These are phyloP conservation scores for Calonectria fujianensis DNA, from an alignment of 2,329 filamentous ascomycete species.

Conservation along the genomic window DNA sequence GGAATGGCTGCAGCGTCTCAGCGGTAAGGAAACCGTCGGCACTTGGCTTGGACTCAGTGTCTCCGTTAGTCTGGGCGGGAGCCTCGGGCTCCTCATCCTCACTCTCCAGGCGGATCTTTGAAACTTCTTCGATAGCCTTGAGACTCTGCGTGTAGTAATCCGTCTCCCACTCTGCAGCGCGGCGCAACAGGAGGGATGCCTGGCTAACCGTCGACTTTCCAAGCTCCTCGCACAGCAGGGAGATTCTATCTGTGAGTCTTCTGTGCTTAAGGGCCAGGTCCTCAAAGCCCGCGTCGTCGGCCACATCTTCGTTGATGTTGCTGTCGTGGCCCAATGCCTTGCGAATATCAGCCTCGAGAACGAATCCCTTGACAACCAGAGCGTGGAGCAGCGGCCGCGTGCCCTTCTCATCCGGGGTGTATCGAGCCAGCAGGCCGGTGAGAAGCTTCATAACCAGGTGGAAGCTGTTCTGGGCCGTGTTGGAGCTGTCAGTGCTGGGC, in stretches of 20 bases:
- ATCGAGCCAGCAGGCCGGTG: conserved; percentile 8
- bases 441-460: conserved; percentile 10
- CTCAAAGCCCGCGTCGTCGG: conserved; percentile 6
- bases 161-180: conserved; percentile 17
- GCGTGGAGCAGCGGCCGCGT: not conserved
- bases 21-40: not conserved
- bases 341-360: not conserved
- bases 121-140: conserved; percentile 18
- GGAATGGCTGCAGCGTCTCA: conserved; percentile 2
- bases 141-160: conserved; percentile 15
- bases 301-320: not conserved
- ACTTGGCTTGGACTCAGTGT: not conserved
- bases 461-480: conserved; percentile 20
- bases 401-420: conserved; percentile 6
- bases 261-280: conserved; percentile 9
- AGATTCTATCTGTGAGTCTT: conserved; percentile 12
- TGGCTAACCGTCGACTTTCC: not conserved
- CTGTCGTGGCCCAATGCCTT: not conserved
- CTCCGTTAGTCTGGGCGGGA: not conserved
- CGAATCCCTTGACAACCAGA: not conserved
- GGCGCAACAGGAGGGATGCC: not conserved
- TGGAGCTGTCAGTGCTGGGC: conserved; percentile 11
- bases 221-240: conserved; percentile 3
- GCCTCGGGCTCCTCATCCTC: conserved; percentile 4
- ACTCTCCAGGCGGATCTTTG: not conserved